A percentile compares a stretch with the other conserved stretches of the same genome.
These are phyloP conservation scores for Colletotrichum cereale DNA, from an alignment of 2,329 filamentous ascomycete species.

Conservation along the genomic window DNA sequence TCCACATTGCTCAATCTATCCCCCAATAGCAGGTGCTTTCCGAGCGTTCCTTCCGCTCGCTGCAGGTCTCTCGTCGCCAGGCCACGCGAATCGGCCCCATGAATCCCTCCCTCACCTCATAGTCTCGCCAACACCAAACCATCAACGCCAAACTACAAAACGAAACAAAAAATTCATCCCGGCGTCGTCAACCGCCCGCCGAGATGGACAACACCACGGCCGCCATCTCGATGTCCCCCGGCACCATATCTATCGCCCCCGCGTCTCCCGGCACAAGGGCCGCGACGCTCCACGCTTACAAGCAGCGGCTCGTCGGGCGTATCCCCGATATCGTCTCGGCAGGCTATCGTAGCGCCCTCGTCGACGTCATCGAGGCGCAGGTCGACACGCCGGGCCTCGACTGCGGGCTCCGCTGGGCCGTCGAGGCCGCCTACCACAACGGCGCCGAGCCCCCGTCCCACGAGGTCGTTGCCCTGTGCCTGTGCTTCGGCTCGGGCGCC, in stretches of 20 bases:
- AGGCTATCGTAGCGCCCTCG: constrained; percentile 1
- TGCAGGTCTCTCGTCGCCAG: not conserved
- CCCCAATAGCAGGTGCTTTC: too few species aligned
- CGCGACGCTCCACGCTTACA: not conserved
- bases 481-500: constrained; percentile 18
- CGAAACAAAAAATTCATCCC: too few species aligned
- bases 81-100: not conserved
- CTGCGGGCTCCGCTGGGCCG: constrained; percentile 16
- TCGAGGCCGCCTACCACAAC: constrained; percentile 15
- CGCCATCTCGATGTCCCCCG: not conserved
- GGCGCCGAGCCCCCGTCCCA: constrained; percentile 8
- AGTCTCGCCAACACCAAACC: not conserved
- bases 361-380: constrained; percentile 8
- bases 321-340: constrained; percentile 14
- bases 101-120: not conserved
- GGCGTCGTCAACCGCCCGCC: not conserved
- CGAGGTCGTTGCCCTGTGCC: constrained; percentile 27
- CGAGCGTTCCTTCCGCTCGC: not conserved
- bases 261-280: not conserved
- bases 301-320: constrained; percentile 3
- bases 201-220: not conserved
- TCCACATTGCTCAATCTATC: too few species aligned
- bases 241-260: not conserved
- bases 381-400: constrained; percentile 16
- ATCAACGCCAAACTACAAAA: not conserved